phyloP scores from a whole-genome alignment of 1,284 basidiomycete species.

The Phylloboletellus chloephorus region DNA sequence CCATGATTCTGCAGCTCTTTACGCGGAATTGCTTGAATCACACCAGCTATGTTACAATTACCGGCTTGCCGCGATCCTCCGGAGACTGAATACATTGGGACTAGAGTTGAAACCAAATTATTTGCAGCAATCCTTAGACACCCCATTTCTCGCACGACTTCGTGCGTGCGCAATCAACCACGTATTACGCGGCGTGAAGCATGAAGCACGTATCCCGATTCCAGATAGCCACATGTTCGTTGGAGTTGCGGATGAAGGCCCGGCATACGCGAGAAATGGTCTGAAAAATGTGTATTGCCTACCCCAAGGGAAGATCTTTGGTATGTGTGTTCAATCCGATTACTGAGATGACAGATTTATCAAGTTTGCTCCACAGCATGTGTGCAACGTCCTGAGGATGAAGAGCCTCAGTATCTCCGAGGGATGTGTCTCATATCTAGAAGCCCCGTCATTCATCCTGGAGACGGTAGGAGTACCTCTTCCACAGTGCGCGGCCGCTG shows the following conservation, averaged over 20 bases:
- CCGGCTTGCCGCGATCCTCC: slow-evolving; percentile 45
- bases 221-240: slow-evolving; percentile 62
- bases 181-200: slow-evolving; percentile 66
- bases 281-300: slow-evolving; percentile 50
- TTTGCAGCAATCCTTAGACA: slow-evolving; percentile 39
- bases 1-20: slow-evolving; percentile 45
- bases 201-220: slow-evolving; percentile 66
- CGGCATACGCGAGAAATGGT: slow-evolving; percentile 48
- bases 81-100: slow-evolving; percentile 43
- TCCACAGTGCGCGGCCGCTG: not conserved
- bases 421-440: slow-evolving; percentile 59
- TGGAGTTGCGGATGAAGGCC: slow-evolving; percentile 75
- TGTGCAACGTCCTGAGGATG: slow-evolving; percentile 44
- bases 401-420: slow-evolving; percentile 46
- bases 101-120: slow-evolving; percentile 42
- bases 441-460: slow-evolving; percentile 65
- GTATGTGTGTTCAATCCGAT: slow-evolving; percentile 34
- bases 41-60: slow-evolving; percentile 52
- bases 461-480: slow-evolving; percentile 48
- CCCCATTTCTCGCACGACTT: slow-evolving; percentile 53
- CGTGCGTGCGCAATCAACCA: slow-evolving; percentile 54
- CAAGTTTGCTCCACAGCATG: slow-evolving; percentile 45
- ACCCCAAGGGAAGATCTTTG: slow-evolving; percentile 54
- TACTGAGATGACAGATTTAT: slow-evolving; percentile 14
- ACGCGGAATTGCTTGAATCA: slow-evolving; percentile 41